Evolutionary conservation across 495 filamentous ascomycete genomes (phyloP).

Genomic region (Penicillium nucicola): DNA sequence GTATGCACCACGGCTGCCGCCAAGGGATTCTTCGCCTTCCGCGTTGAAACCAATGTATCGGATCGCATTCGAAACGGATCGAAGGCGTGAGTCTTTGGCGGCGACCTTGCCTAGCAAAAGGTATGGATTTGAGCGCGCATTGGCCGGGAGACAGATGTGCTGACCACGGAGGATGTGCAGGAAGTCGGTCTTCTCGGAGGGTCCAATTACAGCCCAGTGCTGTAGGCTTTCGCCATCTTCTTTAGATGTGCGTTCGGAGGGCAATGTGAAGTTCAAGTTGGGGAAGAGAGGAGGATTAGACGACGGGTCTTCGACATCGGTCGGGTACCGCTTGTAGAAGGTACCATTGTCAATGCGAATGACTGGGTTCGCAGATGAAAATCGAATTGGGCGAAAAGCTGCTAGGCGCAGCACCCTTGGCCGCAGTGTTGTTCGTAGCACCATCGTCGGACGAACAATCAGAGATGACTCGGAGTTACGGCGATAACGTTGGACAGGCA

Average conservation of each 20-base stretch:
- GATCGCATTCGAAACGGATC: conserved; percentile 61
- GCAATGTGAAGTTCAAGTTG: conserved; percentile 62
- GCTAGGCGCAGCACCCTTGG: conserved; percentile 4
- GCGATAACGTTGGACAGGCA: not conserved
- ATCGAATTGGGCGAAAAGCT: conserved; percentile 1
- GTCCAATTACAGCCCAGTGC: conserved; percentile 74
- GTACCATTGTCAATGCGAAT: conserved; percentile 71
- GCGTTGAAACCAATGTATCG: conserved; percentile 78
- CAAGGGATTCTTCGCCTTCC: conserved; percentile 54
- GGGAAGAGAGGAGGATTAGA: conserved; percentile 61
- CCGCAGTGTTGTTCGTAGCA: conserved; percentile 12
- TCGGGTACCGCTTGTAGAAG: conserved; percentile 78
- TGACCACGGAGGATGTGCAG: conserved; percentile 72
- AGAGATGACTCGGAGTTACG: conserved; percentile 3
- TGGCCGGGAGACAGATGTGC: conserved; percentile 68
- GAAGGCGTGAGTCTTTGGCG: conserved; percentile 49
- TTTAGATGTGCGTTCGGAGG: conserved; percentile 37
- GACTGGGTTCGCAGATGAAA: conserved; percentile 47
- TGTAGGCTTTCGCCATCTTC: conserved; percentile 25
- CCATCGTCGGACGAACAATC: conserved; percentile 4
- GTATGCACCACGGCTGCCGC: conserved; percentile 67
- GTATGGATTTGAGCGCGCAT: conserved; percentile 71
- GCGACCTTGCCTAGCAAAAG: conserved; percentile 61
- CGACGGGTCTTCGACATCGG: conserved; percentile 34
- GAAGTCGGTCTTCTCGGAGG: conserved; percentile 70